Evolutionary conservation across 2,329 filamentous ascomycete genomes (phyloP), one percentile per base, ranked within the genome.

Genomic region (Paramyrothecium roridum): DNA sequence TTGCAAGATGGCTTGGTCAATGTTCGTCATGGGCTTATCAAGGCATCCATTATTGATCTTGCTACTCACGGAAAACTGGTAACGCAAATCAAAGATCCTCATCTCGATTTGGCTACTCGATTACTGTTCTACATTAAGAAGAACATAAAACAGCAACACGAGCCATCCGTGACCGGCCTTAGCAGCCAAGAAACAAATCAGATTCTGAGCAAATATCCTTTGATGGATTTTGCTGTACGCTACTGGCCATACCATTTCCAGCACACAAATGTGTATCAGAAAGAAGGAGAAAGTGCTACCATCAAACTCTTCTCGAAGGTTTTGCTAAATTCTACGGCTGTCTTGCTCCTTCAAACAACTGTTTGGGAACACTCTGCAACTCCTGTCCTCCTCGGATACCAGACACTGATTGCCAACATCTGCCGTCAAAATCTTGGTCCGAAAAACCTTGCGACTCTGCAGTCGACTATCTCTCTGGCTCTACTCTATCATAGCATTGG

Each of bases 21-120:
- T 48, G 60, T 75, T 3, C 70, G 73, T 12, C 73, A 75, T 51
- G 66, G 64, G 1, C 59, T 68, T 33, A 66, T 75, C 40, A 67
- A 69, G 8, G 52, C 57, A 3, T 63, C 67, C 3, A 54, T 73
- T 19, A 37, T 69, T 17, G 70, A 73, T 7, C 43, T 68, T 2
- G 64, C 66, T 40, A 53, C 55, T 19, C 67, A 70, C 49, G 69
- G 69, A 20, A 70, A 72, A 46, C 49, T 72, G 2, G 49, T 67
- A 1, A 61, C 65, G 0, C 54, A 56, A 2, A 48, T 73, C 55
- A 71, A 69, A 55, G 67, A 74, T 48, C 58, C 63, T 12, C 69
- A 75, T 49, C 56, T 59, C 7, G 70, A 74, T 53, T 59, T 75
- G 2, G 60, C 65, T 2, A 63, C 55, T 3, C 59, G 72, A 4